These are phyloP conservation scores for Solanum paucissectum DNA, from an alignment of 257 asterid species.

Conservation along the genomic window DNA sequence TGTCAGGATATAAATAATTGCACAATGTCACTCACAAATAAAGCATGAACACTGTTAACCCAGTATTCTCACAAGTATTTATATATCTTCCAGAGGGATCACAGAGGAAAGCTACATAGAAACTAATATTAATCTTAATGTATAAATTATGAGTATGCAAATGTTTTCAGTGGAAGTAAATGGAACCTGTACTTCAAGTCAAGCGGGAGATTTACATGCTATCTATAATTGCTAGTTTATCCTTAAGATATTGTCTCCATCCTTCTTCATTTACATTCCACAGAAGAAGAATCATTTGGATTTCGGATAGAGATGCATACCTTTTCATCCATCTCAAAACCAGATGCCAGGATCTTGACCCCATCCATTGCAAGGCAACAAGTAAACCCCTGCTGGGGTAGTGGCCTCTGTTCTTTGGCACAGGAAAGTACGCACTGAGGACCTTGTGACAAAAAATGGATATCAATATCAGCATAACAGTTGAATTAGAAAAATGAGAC, in stretches of 20 bases:
- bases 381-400: slow-evolving; percentile 76
- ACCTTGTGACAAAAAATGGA: slow-evolving; percentile 36
- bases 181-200: neutral
- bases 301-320: slow-evolving; percentile 19
- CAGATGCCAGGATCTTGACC: slow-evolving; percentile 72
- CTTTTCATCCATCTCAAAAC: slow-evolving; percentile 79
- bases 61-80: neutral
- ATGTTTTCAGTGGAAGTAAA: neutral
- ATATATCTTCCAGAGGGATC: neutral
- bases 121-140: neutral
- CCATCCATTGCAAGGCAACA: slow-evolving; percentile 99
- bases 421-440: slow-evolving; percentile 89
- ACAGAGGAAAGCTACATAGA: neutral
- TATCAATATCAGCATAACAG: neutral
- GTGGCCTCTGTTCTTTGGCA: slow-evolving; percentile 77
- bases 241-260: neutral
- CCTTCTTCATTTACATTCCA: neutral
- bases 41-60: neutral
- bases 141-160: neutral
- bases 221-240: neutral
- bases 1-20: neutral
- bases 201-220: neutral
- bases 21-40: neutral
- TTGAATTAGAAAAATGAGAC: neutral
- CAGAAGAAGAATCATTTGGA: neutral